A percentile compares a stretch with the other conserved stretches of the same genome.
phyloP scores from a whole-genome alignment of 73 alveolate species.

The Symbiodinium natans region DNA sequence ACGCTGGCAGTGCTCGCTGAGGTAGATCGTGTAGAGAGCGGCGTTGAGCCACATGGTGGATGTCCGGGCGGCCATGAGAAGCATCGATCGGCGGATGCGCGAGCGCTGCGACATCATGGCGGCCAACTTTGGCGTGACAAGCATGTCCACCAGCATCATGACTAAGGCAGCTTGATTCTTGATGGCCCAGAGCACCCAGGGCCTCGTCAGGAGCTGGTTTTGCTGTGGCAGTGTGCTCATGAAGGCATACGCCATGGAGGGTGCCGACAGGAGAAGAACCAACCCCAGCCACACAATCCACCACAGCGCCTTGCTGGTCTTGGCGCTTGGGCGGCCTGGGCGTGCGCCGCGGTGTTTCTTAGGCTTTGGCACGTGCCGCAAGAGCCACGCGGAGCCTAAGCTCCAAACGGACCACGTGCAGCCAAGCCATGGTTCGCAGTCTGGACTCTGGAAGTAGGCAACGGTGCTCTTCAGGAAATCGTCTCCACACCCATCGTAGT shows the following conservation, averaged over 20 bases:
- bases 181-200: neutral
- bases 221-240: neutral
- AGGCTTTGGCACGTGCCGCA: neutral
- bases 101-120: neutral
- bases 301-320: constrained; percentile 1
- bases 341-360: too few species aligned
- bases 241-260: constrained; percentile 24
- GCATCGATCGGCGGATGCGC: constrained; percentile 35
- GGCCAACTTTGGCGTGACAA: constrained; percentile 16
- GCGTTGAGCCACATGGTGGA: constrained; percentile 45
- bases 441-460: neutral
- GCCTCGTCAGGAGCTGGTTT: too few species aligned
- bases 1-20: constrained; percentile 25
- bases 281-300: neutral
- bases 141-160: constrained; percentile 33
- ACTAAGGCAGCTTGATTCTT: constrained; percentile 5
- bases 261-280: neutral
- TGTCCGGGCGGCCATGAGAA: constrained; percentile 36
- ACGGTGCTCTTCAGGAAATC: neutral
- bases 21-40: neutral
- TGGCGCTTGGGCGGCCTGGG: too few species aligned
- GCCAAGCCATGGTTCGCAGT: neutral
- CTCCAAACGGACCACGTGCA: neutral
- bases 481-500: constrained; percentile 7
- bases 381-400: neutral